A percentile compares a stretch with the other conserved stretches of the same genome.
Evolutionary conservation across 345 rosid species (phyloP).

Genomic region (Erucastrum elatum): DNA sequence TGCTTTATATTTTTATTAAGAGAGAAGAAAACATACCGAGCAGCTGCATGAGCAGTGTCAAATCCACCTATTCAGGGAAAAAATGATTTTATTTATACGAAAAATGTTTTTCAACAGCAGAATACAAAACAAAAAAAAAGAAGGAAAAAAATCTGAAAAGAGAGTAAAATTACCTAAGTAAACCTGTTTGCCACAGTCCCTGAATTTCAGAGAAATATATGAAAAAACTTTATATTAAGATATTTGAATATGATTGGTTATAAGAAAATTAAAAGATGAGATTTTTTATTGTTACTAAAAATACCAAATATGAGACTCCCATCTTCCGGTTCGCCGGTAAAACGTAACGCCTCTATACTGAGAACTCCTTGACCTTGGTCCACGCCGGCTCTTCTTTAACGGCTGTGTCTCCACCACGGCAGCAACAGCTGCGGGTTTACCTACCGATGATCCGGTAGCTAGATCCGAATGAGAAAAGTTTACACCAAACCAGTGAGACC

Average conservation of each 20-base stretch:
- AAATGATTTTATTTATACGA: neutral
- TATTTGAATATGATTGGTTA: neutral
- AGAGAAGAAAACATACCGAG: constrained; percentile 55
- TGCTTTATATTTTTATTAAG: neutral
- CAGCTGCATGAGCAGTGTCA: constrained; percentile 99
- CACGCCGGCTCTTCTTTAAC: constrained; percentile 88
- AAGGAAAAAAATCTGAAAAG: neutral
- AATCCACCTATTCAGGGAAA: constrained; percentile 78
- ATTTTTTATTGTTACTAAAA: neutral
- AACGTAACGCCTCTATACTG: constrained; percentile 97
- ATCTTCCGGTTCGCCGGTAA: constrained; percentile 94
- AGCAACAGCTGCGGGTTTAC: constrained; percentile 37
- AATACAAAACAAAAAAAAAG: neutral
- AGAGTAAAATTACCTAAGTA: constrained; percentile 66
- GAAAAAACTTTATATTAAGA: neutral
- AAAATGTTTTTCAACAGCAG: neutral
- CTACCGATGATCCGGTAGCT: constrained; percentile 20
- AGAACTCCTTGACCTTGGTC: constrained; percentile 94
- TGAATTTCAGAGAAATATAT: constrained; percentile 41
- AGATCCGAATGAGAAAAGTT: constrained; percentile 64
- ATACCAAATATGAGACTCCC: constrained; percentile 99
- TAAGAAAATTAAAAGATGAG: neutral
- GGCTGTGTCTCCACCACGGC: constrained; percentile 58
- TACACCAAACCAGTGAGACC: constrained; percentile 86
- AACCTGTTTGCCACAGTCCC: constrained; percentile 99